Percentiles rank a stretch among this genome's conserved stretches.
phyloP scores from a whole-genome alignment of 768 basidiomycete genomes.

The Tricholoma sp. region DNA sequence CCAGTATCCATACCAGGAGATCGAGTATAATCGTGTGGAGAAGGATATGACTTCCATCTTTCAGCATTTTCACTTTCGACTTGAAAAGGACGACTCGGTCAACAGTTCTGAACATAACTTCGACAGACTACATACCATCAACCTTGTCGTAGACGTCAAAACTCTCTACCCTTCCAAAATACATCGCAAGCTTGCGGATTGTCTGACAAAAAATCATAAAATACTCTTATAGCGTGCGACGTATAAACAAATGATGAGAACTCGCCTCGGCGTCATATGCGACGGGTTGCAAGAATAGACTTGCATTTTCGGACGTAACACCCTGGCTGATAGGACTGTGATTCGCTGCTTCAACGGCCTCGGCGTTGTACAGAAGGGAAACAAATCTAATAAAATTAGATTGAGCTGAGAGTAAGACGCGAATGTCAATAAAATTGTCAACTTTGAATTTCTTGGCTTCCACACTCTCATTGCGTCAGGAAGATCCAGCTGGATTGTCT shows the following conservation, averaged over 20 bases:
- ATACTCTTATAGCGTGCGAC: background rate
- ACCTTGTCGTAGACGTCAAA: slow-evolving; percentile 31
- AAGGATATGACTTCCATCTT: slow-evolving; percentile 29
- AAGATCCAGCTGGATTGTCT: slow-evolving; percentile 39
- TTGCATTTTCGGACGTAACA: slow-evolving; percentile 18
- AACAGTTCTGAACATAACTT: background rate
- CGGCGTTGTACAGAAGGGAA: slow-evolving; percentile 49
- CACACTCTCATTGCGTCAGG: slow-evolving; percentile 60
- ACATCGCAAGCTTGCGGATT: slow-evolving; percentile 43
- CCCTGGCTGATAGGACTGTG: slow-evolving; percentile 15
- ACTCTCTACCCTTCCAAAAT: slow-evolving; percentile 64
- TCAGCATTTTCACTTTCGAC: slow-evolving; percentile 3
- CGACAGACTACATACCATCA: slow-evolving; percentile 10
- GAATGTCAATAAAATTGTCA: slow-evolving; percentile 2
- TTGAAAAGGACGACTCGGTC: background rate
- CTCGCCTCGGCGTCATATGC: slow-evolving; percentile 55
- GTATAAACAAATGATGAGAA: slow-evolving; percentile 1
- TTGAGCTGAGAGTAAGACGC: background rate
- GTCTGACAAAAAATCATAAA: slow-evolving; percentile 29
- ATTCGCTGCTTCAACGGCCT: slow-evolving; percentile 42
- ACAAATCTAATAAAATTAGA: slow-evolving; percentile 24
- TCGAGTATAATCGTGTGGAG: slow-evolving; percentile 55
- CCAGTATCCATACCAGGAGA: slow-evolving; percentile 48
- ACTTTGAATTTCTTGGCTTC: slow-evolving; percentile 52
- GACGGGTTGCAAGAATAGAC: slow-evolving; percentile 52